Conservation (phyloP, 352 stramenopile genomes). For the Globisporangium megalacanthum region DNA sequence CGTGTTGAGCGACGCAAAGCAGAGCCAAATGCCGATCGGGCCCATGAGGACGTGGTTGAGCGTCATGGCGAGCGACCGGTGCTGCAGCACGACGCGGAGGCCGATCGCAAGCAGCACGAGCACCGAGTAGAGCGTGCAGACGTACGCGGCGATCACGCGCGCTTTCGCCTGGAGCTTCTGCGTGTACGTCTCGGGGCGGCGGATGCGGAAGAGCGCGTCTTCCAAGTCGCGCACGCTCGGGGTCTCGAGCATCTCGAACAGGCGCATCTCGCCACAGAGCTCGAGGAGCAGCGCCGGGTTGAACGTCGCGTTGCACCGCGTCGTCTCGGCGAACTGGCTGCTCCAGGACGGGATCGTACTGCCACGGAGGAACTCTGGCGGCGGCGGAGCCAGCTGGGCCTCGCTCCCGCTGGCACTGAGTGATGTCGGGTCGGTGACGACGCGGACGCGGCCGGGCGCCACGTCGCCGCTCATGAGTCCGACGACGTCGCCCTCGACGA, state of each 20-base stretch:
- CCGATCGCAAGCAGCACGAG: constrained; percentile 63
- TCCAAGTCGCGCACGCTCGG: constrained; percentile 74
- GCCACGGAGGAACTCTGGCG: constrained; percentile 36
- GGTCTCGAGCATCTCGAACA: constrained; percentile 85
- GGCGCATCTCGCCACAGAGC: constrained; percentile 80
- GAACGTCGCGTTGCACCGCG: constrained; percentile 72
- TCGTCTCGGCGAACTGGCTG: constrained; percentile 30
- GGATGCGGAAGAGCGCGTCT: constrained; percentile 72
- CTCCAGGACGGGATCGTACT: constrained; percentile 57
- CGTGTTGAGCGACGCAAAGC: constrained; percentile 81
- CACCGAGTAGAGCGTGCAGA: constrained; percentile 67
- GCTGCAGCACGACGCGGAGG: constrained; percentile 57
- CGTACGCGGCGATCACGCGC: constrained; percentile 41
- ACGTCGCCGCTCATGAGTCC: constrained; percentile 82
- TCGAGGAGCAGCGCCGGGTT: constrained; percentile 64
- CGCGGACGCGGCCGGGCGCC: constrained; percentile 53
- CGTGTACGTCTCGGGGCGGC: constrained; percentile 60
- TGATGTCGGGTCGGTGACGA: constrained; percentile 20
- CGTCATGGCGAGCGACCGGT: constrained; percentile 60
- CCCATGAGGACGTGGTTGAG: constrained; percentile 66
- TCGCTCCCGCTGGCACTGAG: background rate
- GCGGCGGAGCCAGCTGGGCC: no score
- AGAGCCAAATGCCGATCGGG: constrained; percentile 78
- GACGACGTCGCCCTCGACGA: constrained; percentile 75
- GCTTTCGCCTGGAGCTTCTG: constrained; percentile 70